Evolutionary conservation across 2,329 filamentous ascomycete genomes (phyloP).

Genomic region (Graphilbum sp.): DNA sequence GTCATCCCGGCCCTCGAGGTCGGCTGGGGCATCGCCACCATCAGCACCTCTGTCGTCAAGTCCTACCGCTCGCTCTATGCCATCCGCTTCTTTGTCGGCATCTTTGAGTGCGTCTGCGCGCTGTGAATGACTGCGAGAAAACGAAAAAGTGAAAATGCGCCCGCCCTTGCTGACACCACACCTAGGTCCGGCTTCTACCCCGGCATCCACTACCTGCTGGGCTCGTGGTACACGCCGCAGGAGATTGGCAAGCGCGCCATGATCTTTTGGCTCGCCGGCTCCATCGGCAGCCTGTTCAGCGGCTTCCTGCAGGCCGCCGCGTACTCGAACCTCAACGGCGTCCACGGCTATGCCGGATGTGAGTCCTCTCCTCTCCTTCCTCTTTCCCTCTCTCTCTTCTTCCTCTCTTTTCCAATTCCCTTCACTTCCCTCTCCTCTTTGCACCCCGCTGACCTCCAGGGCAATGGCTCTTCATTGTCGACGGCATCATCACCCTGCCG

Average conservation of each 20-base stretch:
- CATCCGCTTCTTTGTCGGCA: conserved; percentile 36
- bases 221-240: conserved; percentile 40
- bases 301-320: conserved; percentile 29
- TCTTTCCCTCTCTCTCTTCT: background rate
- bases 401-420: no score
- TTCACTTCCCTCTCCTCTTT: no score
- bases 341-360: conserved; percentile 32
- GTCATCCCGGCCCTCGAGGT: conserved; percentile 16
- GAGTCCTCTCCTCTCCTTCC: conserved; percentile 14
- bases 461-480: conserved; percentile 33
- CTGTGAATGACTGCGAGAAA: background rate
- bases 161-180: background rate
- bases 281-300: conserved; percentile 24
- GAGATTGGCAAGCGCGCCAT: conserved; percentile 47
- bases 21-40: conserved; percentile 14
- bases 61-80: conserved; percentile 21
- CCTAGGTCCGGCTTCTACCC: conserved; percentile 27
- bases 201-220: conserved; percentile 30
- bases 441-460: conserved; percentile 21
- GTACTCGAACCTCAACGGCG: conserved; percentile 34
- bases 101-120: conserved; percentile 28
- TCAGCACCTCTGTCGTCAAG: conserved; percentile 10
- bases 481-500: conserved; percentile 20
- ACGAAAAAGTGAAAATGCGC: background rate
- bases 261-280: conserved; percentile 44